Evolutionary conservation across 345 rosid species (phyloP), one percentile per base, ranked within the genome.

Genomic region (Aquilaria sinensis): DNA sequence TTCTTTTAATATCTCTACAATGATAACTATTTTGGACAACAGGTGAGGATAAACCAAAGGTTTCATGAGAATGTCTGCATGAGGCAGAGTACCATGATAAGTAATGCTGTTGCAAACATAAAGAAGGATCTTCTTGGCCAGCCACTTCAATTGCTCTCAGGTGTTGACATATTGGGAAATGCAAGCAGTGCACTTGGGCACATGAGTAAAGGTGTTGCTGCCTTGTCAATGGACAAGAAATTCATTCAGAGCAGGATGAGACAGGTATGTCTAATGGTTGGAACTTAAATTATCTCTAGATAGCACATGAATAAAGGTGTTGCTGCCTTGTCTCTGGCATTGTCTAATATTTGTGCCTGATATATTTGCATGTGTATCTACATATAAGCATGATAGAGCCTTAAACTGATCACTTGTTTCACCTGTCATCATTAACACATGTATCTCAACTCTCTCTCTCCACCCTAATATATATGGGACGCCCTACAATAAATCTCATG

Each of bases 171-270:
- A 80, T 77, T 95, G 82, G 96, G 99, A 58, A 95, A 91, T 65
- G 98, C 99, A 62, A 95, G 99, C 78, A 95, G 97, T 65, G 99
- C 99, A 1, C 97, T 88, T 70, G 99, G 98, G 49, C 94, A 89
- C 79, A 91, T 91, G 99, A 91, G 99, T 82, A 90, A 91, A 85
- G 96, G 99, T 55, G 88, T 87, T 47, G 99, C 99, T 81, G 96
- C 96, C 70, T 74, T 91, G 62, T 95, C 98, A 64, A 91, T 95
- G 99, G 99, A 91, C 72, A 89, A 91, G 72, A 91, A 87, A 69
- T 89, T 91, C 79, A 95, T 91, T 68, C 99, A 95, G 77, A 75
- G 96, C 78, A 83, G 94, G 56, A 93, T 87, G 77, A 87, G 87
- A 89, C 96, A 95, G 97, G 98, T 95, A 64, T 60, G 61, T 64